Evolutionary conservation across 2,329 filamentous ascomycete genomes (phyloP).

Genomic region (Thermomyces lanuginosus): DNA sequence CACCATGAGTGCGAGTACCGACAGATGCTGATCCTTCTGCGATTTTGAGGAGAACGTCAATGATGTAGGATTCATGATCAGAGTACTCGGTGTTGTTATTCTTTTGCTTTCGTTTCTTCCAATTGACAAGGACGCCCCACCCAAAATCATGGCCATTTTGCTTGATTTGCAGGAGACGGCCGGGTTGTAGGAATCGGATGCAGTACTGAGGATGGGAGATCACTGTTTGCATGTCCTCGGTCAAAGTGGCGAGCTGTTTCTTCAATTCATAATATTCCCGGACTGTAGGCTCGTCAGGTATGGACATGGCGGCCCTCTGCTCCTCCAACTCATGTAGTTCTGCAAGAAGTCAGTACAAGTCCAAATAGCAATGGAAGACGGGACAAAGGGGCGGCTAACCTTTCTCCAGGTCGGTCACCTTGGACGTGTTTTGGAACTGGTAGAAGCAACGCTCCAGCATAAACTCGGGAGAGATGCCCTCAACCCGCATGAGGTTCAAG

Average conservation of each 20-base stretch:
- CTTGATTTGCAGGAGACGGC: slow-evolving; percentile 76
- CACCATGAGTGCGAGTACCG: slow-evolving; percentile 42
- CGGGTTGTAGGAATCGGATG: slow-evolving; percentile 66
- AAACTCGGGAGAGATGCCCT: slow-evolving; percentile 95
- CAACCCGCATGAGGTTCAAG: slow-evolving; percentile 87
- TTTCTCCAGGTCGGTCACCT: slow-evolving; percentile 67
- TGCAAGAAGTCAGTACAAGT: slow-evolving; percentile 16
- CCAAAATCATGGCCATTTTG: slow-evolving; percentile 70
- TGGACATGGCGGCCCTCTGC: slow-evolving; percentile 54
- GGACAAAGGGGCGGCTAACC: slow-evolving; percentile 16
- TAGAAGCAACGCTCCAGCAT: slow-evolving; percentile 99
- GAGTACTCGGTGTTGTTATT: slow-evolving; percentile 49
- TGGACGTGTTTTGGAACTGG: slow-evolving; percentile 92
- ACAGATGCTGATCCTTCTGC: slow-evolving; percentile 37
- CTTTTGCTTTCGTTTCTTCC: slow-evolving; percentile 49
- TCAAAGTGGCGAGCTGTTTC: slow-evolving; percentile 67
- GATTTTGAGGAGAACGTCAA: slow-evolving; percentile 63
- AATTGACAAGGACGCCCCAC: slow-evolving; percentile 80
- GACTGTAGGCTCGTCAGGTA: slow-evolving; percentile 73
- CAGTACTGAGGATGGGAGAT: slow-evolving; percentile 86
- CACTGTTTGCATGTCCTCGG: slow-evolving; percentile 75
- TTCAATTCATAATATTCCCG: slow-evolving; percentile 89
- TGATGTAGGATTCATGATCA: slow-evolving; percentile 61
- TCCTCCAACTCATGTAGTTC: slow-evolving; percentile 64
- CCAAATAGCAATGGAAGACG: not conserved